Evolutionary conservation across 2,329 filamentous ascomycete species (phyloP).

Genomic region (Ustulina deusta): DNA sequence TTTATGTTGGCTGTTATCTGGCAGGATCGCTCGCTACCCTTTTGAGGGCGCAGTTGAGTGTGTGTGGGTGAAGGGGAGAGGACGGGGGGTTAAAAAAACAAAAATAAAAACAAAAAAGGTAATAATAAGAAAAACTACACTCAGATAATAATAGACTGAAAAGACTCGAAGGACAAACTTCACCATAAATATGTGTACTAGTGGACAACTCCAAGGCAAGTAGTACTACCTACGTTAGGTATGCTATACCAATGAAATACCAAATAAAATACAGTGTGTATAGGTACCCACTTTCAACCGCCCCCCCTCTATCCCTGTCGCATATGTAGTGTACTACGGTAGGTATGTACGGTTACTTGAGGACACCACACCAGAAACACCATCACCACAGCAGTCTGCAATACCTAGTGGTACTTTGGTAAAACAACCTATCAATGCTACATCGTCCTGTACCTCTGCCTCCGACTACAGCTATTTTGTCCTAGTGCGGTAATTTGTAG

Average conservation of each 20-base stretch:
- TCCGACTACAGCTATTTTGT: not conserved
- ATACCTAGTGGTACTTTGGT: slow-evolving; percentile 18
- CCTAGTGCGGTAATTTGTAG: not conserved
- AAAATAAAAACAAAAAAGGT: too few species aligned
- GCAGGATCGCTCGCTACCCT: not conserved
- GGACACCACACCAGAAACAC: not conserved
- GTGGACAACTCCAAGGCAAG: not conserved
- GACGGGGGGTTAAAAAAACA: too few species aligned
- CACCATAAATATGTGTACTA: too few species aligned
- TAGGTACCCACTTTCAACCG: not conserved
- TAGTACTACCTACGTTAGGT: too few species aligned
- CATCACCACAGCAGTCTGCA: not conserved
- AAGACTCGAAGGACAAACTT: too few species aligned
- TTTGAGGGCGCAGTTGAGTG: not conserved
- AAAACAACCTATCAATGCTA: slow-evolving; percentile 7
- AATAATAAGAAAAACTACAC: too few species aligned
- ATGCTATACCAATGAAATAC: too few species aligned
- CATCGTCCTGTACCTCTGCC: not conserved
- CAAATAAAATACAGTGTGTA: slow-evolving; percentile 3
- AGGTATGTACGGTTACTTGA: not conserved
- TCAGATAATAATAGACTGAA: not conserved
- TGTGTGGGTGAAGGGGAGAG: not conserved
- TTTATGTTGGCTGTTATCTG: slow-evolving; percentile 2
- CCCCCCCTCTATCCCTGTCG: slow-evolving; percentile 3
- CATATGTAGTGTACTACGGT: slow-evolving; percentile 3